phyloP scores from a whole-genome alignment of 2,329 filamentous ascomycete genomes.

The Botrytis elliptica region DNA sequence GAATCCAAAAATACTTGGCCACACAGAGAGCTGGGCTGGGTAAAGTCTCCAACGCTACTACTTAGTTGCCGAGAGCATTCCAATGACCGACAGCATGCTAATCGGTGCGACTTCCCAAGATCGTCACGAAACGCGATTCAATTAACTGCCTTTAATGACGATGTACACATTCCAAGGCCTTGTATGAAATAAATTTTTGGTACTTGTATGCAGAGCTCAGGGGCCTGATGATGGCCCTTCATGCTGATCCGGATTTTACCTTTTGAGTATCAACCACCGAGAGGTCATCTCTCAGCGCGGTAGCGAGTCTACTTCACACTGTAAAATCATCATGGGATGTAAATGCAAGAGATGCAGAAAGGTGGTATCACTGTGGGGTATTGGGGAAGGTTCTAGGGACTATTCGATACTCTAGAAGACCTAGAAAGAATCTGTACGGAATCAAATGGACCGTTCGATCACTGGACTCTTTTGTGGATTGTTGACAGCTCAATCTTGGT shows the following conservation, averaged over 20 bases:
- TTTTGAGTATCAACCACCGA: neutral
- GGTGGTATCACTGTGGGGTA: constrained; percentile 15
- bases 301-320: neutral
- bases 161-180: neutral
- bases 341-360: constrained; percentile 9
- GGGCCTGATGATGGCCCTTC: constrained; percentile 9
- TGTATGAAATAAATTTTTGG: neutral
- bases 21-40: neutral
- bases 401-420: neutral
- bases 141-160: neutral
- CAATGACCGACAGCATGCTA: constrained; percentile 10
- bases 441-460: constrained; percentile 10
- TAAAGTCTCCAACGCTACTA: constrained; percentile 3
- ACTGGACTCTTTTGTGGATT: neutral
- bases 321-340: neutral
- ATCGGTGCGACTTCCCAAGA: constrained; percentile 14
- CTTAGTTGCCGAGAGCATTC: neutral
- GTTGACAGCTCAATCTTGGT: constrained; percentile 13
- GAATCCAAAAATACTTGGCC: constrained; percentile 10
- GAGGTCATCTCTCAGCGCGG: constrained; percentile 2
- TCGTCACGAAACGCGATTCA: neutral
- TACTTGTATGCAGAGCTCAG: neutral
- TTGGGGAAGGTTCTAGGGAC: constrained; percentile 9
- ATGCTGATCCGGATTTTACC: constrained; percentile 1
- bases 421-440: neutral